Percentiles rank a stretch among this genome's conserved stretches.
Conservation (phyloP, 2,329 filamentous ascomycete genomes). For the Ciborinia camelliae region DNA sequence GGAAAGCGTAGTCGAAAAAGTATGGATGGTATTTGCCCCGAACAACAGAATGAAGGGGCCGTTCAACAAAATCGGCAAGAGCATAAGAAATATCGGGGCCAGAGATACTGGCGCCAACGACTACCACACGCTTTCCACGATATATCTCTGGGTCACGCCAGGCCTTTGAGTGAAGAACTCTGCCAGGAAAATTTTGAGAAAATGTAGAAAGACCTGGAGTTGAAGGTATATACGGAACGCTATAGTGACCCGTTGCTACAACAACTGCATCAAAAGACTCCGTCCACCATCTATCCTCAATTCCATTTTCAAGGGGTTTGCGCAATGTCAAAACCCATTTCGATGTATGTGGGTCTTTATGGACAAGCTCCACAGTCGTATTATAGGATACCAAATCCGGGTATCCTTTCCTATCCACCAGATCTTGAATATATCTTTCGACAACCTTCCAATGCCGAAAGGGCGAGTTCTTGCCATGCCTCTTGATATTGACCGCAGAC, state of each 20-base stretch:
- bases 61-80: constrained; percentile 44
- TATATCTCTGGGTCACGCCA: constrained; percentile 64
- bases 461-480: constrained; percentile 56
- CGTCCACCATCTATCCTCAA: constrained; percentile 57
- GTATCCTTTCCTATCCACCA: constrained; percentile 53
- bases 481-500: constrained; percentile 42
- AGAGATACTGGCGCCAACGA: constrained; percentile 63
- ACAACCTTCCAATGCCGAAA: constrained; percentile 61
- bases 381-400: constrained; percentile 51
- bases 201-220: constrained; percentile 56
- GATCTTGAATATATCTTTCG: constrained; percentile 49
- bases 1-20: constrained; percentile 57
- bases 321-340: constrained; percentile 55
- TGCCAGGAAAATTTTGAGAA: constrained; percentile 51
- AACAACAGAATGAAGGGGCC: constrained; percentile 52
- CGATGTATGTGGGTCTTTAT: constrained; percentile 43
- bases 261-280: constrained; percentile 65
- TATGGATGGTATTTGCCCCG: constrained; percentile 52
- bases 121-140: constrained; percentile 50
- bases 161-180: constrained; percentile 67
- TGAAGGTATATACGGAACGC: constrained; percentile 59
- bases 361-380: constrained; percentile 59
- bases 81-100: constrained; percentile 59
- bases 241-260: constrained; percentile 65
- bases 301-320: constrained; percentile 39